Evolutionary conservation across 108 stramenopile species (phyloP).

Genomic region (Seminavis robusta): DNA sequence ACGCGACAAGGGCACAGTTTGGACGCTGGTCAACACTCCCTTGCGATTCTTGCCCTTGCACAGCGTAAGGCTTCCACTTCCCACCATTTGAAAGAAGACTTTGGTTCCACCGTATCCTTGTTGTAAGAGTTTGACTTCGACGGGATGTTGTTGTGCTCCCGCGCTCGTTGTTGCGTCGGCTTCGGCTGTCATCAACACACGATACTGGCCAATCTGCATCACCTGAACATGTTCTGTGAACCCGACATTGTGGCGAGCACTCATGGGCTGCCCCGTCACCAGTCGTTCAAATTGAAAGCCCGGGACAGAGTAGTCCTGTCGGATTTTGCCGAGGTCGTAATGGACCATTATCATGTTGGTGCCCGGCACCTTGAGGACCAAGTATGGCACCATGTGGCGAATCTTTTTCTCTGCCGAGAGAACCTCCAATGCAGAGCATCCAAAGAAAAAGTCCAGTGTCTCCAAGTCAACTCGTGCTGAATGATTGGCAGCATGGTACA

Average conservation of each 20-base stretch:
- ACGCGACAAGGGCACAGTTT: neutral
- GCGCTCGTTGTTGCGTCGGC: constrained; percentile 1
- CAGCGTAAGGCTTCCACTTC: constrained; percentile 6
- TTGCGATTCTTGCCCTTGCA: constrained; percentile 8
- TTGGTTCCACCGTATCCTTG: constrained; percentile 11
- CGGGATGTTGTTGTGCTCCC: constrained; percentile 6
- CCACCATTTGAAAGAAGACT: constrained; percentile 22
- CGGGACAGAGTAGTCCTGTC: constrained; percentile 3
- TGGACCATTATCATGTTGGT: constrained; percentile 15
- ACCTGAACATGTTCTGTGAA: constrained; percentile 5
- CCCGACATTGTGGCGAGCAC: neutral
- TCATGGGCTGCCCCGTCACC: constrained; percentile 7
- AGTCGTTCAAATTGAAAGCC: constrained; percentile 25
- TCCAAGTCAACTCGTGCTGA: neutral
- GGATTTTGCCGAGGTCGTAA: neutral
- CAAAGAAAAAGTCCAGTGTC: constrained; percentile 9
- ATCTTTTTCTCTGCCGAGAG: neutral
- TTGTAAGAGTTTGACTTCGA: constrained; percentile 17
- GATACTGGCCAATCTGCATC: constrained; percentile 5
- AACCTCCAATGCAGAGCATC: constrained; percentile 15
- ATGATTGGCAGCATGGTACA: neutral
- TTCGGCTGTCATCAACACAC: constrained; percentile 3
- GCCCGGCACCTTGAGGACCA: constrained; percentile 3
- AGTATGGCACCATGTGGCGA: neutral
- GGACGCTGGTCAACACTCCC: neutral